Evolutionary conservation across 805 yeast species (phyloP).

Genomic region (Wickerhamiella siamensis): DNA sequence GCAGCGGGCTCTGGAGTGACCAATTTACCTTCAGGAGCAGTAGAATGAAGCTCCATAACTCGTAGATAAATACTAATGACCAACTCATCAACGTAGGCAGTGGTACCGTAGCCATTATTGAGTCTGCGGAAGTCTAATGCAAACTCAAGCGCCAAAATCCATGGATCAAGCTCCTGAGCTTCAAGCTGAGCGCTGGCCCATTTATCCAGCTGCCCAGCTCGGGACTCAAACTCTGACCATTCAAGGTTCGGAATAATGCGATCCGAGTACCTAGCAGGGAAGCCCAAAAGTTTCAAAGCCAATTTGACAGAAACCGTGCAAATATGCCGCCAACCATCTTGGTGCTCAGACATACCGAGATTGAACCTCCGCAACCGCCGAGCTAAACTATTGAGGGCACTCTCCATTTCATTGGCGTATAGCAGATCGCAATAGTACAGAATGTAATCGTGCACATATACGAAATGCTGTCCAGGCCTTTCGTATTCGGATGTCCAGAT

Average conservation of each 20-base stretch:
- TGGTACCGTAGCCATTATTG: constrained; percentile 72
- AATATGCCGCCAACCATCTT: constrained; percentile 51
- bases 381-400: constrained; percentile 42
- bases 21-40: neutral
- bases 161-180: constrained; percentile 8
- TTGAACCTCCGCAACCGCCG: constrained; percentile 68
- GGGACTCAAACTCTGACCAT: constrained; percentile 26
- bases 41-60: constrained; percentile 23
- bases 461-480: constrained; percentile 85
- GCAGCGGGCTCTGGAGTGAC: neutral
- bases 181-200: constrained; percentile 8
- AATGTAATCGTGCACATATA: constrained; percentile 58
- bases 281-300: constrained; percentile 31
- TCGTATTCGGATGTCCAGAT: constrained; percentile 93
- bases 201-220: constrained; percentile 24
- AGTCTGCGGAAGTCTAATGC: constrained; percentile 45
- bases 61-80: constrained; percentile 45
- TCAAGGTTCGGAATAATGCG: constrained; percentile 31
- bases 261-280: constrained; percentile 39
- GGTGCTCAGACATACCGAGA: constrained; percentile 55
- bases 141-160: constrained; percentile 16
- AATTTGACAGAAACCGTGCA: constrained; percentile 40
- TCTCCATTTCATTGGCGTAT: constrained; percentile 39
- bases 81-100: constrained; percentile 59
- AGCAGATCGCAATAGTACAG: constrained; percentile 46